Percentiles rank a stretch among this genome's conserved stretches.
phyloP scores from a whole-genome alignment of 331 rosid species.

The Phaseolus coccineus region DNA sequence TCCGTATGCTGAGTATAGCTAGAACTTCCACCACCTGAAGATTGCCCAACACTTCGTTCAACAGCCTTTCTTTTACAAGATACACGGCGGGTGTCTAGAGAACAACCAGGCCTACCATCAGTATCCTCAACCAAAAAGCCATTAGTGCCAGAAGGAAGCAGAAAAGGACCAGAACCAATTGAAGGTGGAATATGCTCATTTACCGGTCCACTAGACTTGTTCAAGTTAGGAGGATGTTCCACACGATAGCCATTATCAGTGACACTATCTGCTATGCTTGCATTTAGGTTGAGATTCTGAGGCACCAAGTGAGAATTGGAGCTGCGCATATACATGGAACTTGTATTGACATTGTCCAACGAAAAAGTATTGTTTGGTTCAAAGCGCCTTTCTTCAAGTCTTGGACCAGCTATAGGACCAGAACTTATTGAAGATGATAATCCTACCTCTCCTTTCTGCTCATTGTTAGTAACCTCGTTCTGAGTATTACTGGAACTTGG shows the following conservation, averaged over 20 bases:
- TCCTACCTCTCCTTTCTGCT: slow-evolving; percentile 75
- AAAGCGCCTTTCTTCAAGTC: slow-evolving; percentile 58
- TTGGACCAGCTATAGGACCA: slow-evolving; percentile 58
- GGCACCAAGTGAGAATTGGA: slow-evolving; percentile 63
- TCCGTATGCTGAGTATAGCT: slow-evolving; percentile 73
- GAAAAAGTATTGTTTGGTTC: slow-evolving; percentile 65
- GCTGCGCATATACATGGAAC: slow-evolving; percentile 56
- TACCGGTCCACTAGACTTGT: slow-evolving; percentile 66
- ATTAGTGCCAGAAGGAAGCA: slow-evolving; percentile 65
- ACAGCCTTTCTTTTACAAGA: slow-evolving; percentile 86
- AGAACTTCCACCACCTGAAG: slow-evolving; percentile 78
- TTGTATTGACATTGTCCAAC: slow-evolving; percentile 58
- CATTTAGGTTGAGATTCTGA: slow-evolving; percentile 71
- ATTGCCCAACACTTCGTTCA: slow-evolving; percentile 75
- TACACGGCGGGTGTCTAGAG: slow-evolving; percentile 73
- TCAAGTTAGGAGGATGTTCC: slow-evolving; percentile 59
- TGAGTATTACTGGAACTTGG: slow-evolving; percentile 80
- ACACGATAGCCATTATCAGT: slow-evolving; percentile 51
- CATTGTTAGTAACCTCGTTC: slow-evolving; percentile 54
- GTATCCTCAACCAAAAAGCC: slow-evolving; percentile 58
- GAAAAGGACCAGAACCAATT: slow-evolving; percentile 60
- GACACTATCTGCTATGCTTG: slow-evolving; percentile 58
- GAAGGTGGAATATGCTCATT: slow-evolving; percentile 59
- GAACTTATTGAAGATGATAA: slow-evolving; percentile 67
- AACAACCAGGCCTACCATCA: slow-evolving; percentile 73